Conservation (phyloP, 1,284 basidiomycete species). For the Blastosporella zonata region DNA sequence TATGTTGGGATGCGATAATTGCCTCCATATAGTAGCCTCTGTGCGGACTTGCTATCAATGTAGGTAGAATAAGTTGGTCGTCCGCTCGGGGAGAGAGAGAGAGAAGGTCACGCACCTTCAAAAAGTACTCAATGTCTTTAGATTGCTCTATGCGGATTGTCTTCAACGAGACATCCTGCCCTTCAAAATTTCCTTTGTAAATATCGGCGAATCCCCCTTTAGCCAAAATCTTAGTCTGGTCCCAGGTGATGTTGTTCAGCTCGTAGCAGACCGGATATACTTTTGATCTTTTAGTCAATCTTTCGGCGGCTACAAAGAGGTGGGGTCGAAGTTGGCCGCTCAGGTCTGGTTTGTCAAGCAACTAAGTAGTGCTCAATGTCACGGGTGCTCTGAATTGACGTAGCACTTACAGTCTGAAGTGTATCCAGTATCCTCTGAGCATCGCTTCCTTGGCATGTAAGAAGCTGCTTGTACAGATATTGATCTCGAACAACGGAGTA, state of each 20-base stretch:
- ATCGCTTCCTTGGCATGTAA: background rate
- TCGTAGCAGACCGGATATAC: conserved; percentile 11
- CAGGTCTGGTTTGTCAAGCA: conserved; percentile 4
- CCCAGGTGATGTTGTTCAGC: background rate
- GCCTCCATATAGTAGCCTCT: conserved; percentile 22
- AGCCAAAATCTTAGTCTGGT: background rate
- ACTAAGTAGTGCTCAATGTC: background rate
- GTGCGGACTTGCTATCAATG: conserved; percentile 9
- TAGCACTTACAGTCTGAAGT: conserved; percentile 4
- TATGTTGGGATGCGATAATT: conserved; percentile 20
- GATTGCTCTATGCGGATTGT: conserved; percentile 6
- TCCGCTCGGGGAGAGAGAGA: background rate
- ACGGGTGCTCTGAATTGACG: background rate
- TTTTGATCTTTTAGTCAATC: background rate
- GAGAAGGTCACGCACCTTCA: conserved; percentile 9
- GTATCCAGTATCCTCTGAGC: conserved; percentile 6
- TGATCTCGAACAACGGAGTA: background rate
- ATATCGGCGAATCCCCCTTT: conserved; percentile 15
- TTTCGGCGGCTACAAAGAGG: conserved; percentile 6
- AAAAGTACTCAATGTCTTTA: conserved; percentile 2
- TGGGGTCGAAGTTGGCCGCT: background rate
- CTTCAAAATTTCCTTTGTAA: conserved; percentile 4
- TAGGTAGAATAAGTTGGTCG: background rate
- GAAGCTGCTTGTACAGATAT: background rate
- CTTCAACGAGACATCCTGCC: conserved; percentile 13